phyloP scores from a whole-genome alignment of 495 filamentous ascomycete species.

The Penicillium diatomitis region DNA sequence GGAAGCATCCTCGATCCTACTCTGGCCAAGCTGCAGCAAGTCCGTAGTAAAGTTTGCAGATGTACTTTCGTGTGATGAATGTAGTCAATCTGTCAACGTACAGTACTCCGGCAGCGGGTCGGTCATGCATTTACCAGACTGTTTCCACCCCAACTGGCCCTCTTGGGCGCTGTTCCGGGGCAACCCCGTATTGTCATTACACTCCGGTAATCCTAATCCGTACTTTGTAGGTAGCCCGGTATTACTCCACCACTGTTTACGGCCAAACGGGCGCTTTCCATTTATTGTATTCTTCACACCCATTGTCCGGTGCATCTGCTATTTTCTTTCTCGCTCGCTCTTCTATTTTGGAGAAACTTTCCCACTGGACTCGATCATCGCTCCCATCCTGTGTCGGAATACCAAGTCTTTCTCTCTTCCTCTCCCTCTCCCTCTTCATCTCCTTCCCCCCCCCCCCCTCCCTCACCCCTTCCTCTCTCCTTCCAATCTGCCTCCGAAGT shows the following conservation, averaged over 20 bases:
- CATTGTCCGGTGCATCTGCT: background rate
- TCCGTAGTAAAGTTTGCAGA: too few species aligned
- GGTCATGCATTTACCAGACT: too few species aligned
- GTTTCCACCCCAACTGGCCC: too few species aligned
- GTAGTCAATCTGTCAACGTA: too few species aligned
- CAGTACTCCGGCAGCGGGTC: too few species aligned
- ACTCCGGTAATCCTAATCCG: too few species aligned
- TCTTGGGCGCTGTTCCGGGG: too few species aligned
- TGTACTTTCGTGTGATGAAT: too few species aligned
- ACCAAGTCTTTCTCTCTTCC: too few species aligned
- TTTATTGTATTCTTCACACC: constrained; percentile 6
- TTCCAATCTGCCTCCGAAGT: background rate
- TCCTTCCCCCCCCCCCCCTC: background rate
- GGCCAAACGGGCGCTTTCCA: constrained; percentile 12
- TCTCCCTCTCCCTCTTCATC: background rate
- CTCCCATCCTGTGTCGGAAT: too few species aligned
- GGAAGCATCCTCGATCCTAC: constrained; percentile 23
- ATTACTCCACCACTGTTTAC: constrained; percentile 20
- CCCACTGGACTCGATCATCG: background rate
- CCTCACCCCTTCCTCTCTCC: background rate
- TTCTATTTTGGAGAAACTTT: background rate
- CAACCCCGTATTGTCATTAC: constrained; percentile 17
- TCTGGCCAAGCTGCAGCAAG: background rate
- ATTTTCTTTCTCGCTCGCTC: constrained; percentile 1
- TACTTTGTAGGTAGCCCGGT: too few species aligned